Evolutionary conservation across 169 alveolate species (phyloP), one percentile per base, ranked within the genome.

Genomic region (Plasmodium relictum): DNA sequence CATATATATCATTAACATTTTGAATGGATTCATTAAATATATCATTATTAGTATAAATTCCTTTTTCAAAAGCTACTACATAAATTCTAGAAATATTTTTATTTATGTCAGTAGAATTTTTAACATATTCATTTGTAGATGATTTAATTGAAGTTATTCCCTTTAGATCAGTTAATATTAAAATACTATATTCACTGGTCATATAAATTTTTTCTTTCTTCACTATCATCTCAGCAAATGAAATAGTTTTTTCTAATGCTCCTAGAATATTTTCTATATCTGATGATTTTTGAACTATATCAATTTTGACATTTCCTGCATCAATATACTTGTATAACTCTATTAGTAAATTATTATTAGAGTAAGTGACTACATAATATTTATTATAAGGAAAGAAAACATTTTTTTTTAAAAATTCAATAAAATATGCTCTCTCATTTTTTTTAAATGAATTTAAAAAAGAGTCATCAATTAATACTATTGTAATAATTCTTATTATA

Each of bases 81-180:
- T 83, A 83, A 24, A 83, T 68, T 50, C 91, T 68, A 42, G 91
- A 68, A 83, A 68, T 18, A 41, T 0, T 41, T 69, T 56, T 83
- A 52, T 83, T 48, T 0, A 83, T 10, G 50, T 56, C 71, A 68
- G 48, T 39, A 20, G 66, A 69, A 26, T 45, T 83, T 83, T 50
- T 42, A 6, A 42, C 44, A 37, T 37, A 50, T 76, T 6, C 16
- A 54, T 54, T 42, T 59, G 73, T 59, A 61, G 37, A 18, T 52
- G 54, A 45, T 50, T 41, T 76, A 18, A 50, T 76, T 26, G 45
- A 42, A 14, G n/a, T 18, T 52, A 69, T 44, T 68, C 85, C 91
- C 18, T 68, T 20, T 16, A 14, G 54, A 8, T 83, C 85, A 18
- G 91, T 69, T 41, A 83, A 31, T 26, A 83, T 10, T n/a, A 83